phyloP scores from a whole-genome alignment of 2,329 filamentous ascomycete species.

The Plenodomus biglobosus region DNA sequence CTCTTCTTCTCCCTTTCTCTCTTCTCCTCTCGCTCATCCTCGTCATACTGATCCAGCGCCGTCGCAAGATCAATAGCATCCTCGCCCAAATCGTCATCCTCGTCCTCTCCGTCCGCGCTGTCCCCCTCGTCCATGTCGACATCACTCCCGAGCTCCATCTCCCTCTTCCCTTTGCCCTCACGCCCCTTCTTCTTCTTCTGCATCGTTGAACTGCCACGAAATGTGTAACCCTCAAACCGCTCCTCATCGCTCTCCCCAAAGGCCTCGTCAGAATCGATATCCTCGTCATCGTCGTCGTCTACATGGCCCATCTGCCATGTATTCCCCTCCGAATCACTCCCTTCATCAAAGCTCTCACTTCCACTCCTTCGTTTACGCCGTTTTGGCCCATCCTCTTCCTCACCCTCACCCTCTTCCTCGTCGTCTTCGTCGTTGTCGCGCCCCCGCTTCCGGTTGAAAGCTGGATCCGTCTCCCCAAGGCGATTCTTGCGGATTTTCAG shows the following conservation, averaged over 20 bases:
- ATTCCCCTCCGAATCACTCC: conserved; percentile 83
- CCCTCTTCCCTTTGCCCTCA: conserved; percentile 37
- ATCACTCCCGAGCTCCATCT: conserved; percentile 10
- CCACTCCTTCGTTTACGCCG: conserved; percentile 27
- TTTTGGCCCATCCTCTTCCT: conserved; percentile 35
- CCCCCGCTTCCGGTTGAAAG: conserved; percentile 45
- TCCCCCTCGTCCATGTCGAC: conserved; percentile 49
- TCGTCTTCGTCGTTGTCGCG: conserved; percentile 55
- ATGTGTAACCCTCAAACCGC: conserved; percentile 74
- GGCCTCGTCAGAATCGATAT: conserved; percentile 75
- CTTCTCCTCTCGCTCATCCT: conserved; percentile 37
- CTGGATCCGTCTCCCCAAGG: conserved; percentile 57
- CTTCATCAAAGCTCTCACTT: conserved; percentile 65
- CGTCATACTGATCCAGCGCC: conserved; percentile 57
- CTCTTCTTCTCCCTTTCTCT: conserved; percentile 35
- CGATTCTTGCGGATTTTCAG: conserved; percentile 59
- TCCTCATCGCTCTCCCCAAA: conserved; percentile 89
- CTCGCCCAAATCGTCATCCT: conserved; percentile 63
- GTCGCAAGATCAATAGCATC: conserved; percentile 65
- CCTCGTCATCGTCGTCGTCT: conserved; percentile 67
- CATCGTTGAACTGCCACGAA: conserved; percentile 59
- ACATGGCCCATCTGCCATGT: conserved; percentile 78
- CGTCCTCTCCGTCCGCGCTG: conserved; percentile 50
- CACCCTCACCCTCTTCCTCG: conserved; percentile 38
- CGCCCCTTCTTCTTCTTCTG: conserved; percentile 55